Base-by-base conservation (phyloP, 179 eudicot species). In the Beta corolliflora region DNA sequence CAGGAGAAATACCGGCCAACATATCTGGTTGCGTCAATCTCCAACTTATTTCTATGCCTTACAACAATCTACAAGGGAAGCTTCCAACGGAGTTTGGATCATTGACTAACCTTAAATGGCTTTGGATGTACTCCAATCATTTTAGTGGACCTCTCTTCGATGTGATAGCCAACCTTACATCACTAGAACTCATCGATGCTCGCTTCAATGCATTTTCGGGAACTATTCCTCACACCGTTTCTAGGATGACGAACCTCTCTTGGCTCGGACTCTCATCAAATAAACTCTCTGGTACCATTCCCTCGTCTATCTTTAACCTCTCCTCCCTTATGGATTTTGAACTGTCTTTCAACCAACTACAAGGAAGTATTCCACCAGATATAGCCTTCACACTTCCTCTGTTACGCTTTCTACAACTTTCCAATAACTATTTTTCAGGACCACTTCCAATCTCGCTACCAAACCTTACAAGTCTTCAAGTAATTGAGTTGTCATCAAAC, bases 361-460 rank as follows among this genome's bases (percentile, higher is more conserved):
- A 80, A 1, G 88, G 90, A 25, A 77, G 21, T 15, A 80, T 89
- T 81, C 91, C 92, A 46, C 21, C 18, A 4, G 36, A 87, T 74
- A 36, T 88, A 18, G 87, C 77, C 64, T 46, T 58, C 63, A 60
- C 36, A 9, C 83, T 86, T 59, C 89, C 91, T 1, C 72, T 63
- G 25, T 81, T 91, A 19, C 12, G 70, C 29, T 4, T 1, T 9
- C 21, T 91, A 41, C 5, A n/a, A 4, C 31, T 90, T 9, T 56
- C 64, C 0, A 6, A 13, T 14, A 91, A 89, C 68, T 2, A 77
- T 25, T 64, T 91, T 7, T 72, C 85, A 4, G 94, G 91, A 36
- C 12, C 76, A 0, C 4, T 91, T 60, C 94, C 94, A 14, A 15
- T 3, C 13, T 83, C 90, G 2, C 0, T 91, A 21, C 68, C 85